Evolutionary conservation across 2,329 filamentous ascomycete species (phyloP).

Genomic region (Drechslerella stenobrocha): DNA sequence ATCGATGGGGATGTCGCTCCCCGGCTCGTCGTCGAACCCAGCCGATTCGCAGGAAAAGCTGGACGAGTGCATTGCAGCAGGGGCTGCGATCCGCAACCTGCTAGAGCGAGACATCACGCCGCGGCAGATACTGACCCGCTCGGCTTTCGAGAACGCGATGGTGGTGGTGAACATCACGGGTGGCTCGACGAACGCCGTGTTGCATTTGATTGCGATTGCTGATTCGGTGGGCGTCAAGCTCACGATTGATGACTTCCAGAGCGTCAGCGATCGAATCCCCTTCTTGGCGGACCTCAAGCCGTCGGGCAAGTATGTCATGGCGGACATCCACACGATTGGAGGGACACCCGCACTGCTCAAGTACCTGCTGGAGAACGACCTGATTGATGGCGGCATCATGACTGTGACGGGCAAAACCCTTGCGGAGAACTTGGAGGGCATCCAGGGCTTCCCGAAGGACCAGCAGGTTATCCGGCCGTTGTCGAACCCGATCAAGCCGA

Average conservation of each 20-base stretch:
- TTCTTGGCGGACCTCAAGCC: slow-evolving; percentile 83
- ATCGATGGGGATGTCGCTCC: slow-evolving; percentile 75
- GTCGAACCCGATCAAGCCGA: slow-evolving; percentile 70
- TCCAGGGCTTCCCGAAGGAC: slow-evolving; percentile 67
- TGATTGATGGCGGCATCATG: slow-evolving; percentile 65
- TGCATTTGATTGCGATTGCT: slow-evolving; percentile 81
- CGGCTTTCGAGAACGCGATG: slow-evolving; percentile 85
- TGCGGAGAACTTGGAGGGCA: slow-evolving; percentile 64
- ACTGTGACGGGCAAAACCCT: slow-evolving; percentile 66
- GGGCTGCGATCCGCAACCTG: slow-evolving; percentile 72
- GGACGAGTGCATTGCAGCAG: slow-evolving; percentile 72
- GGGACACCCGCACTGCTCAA: slow-evolving; percentile 65
- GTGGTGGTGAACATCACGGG: slow-evolving; percentile 78
- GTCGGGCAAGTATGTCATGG: slow-evolving; percentile 68
- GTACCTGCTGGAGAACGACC: slow-evolving; percentile 63
- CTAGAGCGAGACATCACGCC: slow-evolving; percentile 77
- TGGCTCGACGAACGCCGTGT: slow-evolving; percentile 81
- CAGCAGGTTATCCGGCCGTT: slow-evolving; percentile 72
- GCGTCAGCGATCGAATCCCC: slow-evolving; percentile 75
- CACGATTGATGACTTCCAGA: slow-evolving; percentile 83
- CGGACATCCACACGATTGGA: slow-evolving; percentile 63
- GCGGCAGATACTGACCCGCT: slow-evolving; percentile 74
- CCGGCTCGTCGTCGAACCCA: slow-evolving; percentile 77
- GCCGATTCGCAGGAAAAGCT: slow-evolving; percentile 73
- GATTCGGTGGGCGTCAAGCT: slow-evolving; percentile 79